Base-by-base conservation (phyloP, 2,329 filamentous ascomycete genomes). In the Aspergillus brunneoviolaceus region DNA sequence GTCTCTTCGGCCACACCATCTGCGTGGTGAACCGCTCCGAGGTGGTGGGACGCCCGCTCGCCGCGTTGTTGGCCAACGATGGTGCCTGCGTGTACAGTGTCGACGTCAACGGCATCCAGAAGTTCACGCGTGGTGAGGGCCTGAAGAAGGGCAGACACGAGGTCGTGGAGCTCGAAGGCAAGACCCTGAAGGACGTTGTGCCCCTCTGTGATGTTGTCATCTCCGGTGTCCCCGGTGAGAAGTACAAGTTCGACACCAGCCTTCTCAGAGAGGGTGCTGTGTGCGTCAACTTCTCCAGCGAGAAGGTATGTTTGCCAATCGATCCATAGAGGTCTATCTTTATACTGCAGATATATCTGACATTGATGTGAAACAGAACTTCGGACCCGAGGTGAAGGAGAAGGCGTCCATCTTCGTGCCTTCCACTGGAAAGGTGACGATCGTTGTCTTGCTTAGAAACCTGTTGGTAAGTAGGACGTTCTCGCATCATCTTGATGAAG, bases 281-380 rank as follows among this genome's bases (percentile, higher is more conserved):
- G n/a, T 99, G 95, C 82, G 93, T 99, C 80, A 99, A 99, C 79
- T 98, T 99, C 76, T 96, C 92, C 7, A 96, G 91, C 55, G 92
- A 90, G 77, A 91, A 93, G 82, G 84, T 86, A 45, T 27, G 31
- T 29, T 19, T 45, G 25, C 7, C 27, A 7, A 33, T n/a, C 21
- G 12, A 14, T 49, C 48, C 9, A 16, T 6, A 6, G 50, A 19
- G 5, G 33, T 6, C 14, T 12, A 2, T 35, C 14, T 1, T 21
- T 14, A 49, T 45, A 57, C n/a, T 55, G 49, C 58, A 12, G 5
- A 21, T 49, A n/a, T 42, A 42, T 33, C 60, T 64, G 57, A 63
- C 25, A 47, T 42, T 29, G 2, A 12, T 45, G 4, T 25, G 49
- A 42, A 52, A 45, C 67, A 86, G 81, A 98, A 99, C 79, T 98